These are phyloP conservation scores for Boletus sp. DNA, from an alignment of 1,284 basidiomycete species.

Conservation along the genomic window DNA sequence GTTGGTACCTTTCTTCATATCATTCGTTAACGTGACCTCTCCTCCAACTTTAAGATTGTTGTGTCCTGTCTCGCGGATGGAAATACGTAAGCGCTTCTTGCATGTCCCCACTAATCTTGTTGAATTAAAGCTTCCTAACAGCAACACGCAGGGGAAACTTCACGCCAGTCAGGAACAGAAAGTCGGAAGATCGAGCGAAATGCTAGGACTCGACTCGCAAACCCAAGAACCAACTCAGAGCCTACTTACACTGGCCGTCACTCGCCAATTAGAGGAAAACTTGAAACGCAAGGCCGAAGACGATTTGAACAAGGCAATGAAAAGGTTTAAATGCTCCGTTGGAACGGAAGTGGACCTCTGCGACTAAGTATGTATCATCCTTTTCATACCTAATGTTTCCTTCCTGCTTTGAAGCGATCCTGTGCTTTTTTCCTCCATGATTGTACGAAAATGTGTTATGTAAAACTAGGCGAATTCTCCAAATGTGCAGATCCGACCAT, in stretches of 20 bases:
- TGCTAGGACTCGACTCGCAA: constrained; percentile 34
- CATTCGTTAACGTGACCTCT: constrained; percentile 2
- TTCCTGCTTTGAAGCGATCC: neutral
- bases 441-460: neutral
- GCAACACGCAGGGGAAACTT: neutral
- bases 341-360: constrained; percentile 54
- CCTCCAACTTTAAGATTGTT: constrained; percentile 7
- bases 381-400: neutral
- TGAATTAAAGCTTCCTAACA: constrained; percentile 6
- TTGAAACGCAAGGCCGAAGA: constrained; percentile 32
- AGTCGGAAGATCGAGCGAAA: constrained; percentile 2
- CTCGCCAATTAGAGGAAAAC: constrained; percentile 16
- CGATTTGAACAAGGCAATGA: constrained; percentile 33
- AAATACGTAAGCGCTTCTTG: constrained; percentile 16
- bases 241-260: constrained; percentile 5
- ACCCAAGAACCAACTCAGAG: constrained; percentile 54
- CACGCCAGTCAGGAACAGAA: neutral
- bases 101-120: neutral
- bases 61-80: constrained; percentile 26
- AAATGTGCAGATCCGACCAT: too few relatives aligned
- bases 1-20: constrained; percentile 35
- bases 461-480: too few relatives aligned
- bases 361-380: constrained; percentile 35
- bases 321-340: constrained; percentile 56
- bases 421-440: neutral